These are phyloP conservation scores for Phoenix roebelenii DNA, from an alignment of 176 grass and related monocot genomes.

Conservation along the genomic window DNA sequence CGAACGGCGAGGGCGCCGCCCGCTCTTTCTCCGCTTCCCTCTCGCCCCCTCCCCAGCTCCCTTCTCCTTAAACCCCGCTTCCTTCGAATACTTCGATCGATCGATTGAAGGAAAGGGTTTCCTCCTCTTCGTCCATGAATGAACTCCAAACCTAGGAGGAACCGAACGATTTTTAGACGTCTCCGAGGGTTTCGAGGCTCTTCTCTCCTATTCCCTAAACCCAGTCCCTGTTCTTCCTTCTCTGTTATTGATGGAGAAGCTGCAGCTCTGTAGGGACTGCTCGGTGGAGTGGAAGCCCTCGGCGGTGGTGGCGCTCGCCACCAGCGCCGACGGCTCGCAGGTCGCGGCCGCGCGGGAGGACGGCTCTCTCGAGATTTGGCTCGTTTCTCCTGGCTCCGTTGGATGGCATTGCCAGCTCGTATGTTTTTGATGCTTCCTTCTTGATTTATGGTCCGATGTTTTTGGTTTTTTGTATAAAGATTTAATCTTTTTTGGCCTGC, in stretches of 20 bases:
- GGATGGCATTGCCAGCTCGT: conserved; percentile 98
- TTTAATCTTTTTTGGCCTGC: conserved; percentile 26
- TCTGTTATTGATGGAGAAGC: conserved; percentile 55
- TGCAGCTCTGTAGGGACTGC: conserved; percentile 43
- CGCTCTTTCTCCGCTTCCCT: too few species aligned
- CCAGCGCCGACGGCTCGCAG: conserved; percentile 61
- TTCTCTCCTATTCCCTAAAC: too few species aligned
- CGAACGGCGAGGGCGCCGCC: too few species aligned
- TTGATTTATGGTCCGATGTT: neutral
- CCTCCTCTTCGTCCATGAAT: too few species aligned
- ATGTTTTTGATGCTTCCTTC: conserved; percentile 16
- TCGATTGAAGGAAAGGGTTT: too few species aligned
- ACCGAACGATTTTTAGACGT: too few species aligned
- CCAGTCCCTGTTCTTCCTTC: too few species aligned
- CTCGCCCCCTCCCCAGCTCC: too few species aligned
- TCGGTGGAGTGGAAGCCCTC: conserved; percentile 68
- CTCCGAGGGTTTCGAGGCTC: too few species aligned
- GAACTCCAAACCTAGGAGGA: too few species aligned
- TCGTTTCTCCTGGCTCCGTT: conserved; percentile 85
- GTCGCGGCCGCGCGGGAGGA: conserved; percentile 70
- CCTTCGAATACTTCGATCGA: too few species aligned
- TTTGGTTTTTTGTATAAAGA: neutral
- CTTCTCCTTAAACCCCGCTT: too few species aligned
- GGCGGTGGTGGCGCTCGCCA: conserved; percentile 49
- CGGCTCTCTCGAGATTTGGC: conserved; percentile 88